Conservation (phyloP, 1,284 basidiomycete species). For the Mycosarcoma mackinlayi region DNA sequence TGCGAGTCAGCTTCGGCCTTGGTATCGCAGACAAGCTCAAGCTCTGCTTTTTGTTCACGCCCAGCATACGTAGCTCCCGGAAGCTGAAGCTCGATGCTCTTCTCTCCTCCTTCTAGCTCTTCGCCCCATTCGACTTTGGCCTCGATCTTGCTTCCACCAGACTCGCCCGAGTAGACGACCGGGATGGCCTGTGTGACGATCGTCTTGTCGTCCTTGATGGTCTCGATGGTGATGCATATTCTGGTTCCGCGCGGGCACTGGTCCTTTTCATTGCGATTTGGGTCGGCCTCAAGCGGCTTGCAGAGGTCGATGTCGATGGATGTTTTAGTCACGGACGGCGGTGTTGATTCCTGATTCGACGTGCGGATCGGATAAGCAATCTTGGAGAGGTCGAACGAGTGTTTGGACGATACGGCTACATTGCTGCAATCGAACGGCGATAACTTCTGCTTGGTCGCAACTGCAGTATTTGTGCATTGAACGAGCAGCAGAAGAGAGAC, state of each 20-base stretch:
- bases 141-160: slow-evolving; percentile 38
- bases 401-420: slow-evolving; percentile 34
- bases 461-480: not conserved
- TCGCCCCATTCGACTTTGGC: slow-evolving; percentile 44
- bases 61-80: slow-evolving; percentile 39
- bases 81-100: slow-evolving; percentile 42
- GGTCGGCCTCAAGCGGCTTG: slow-evolving; percentile 38
- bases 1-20: slow-evolving; percentile 39
- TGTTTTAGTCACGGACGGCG: slow-evolving; percentile 42
- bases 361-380: slow-evolving; percentile 47
- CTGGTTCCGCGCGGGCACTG: slow-evolving; percentile 52
- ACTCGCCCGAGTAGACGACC: slow-evolving; percentile 47
- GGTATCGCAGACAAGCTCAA: slow-evolving; percentile 50
- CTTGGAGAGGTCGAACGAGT: slow-evolving; percentile 43
- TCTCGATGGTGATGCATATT: slow-evolving; percentile 52
- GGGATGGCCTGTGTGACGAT: slow-evolving; percentile 52
- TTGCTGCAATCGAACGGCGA: slow-evolving; percentile 49
- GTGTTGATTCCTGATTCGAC: slow-evolving; percentile 41
- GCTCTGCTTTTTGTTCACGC: slow-evolving; percentile 39
- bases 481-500: slow-evolving; percentile 20
- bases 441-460: slow-evolving; percentile 34
- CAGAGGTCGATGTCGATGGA: slow-evolving; percentile 50
- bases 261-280: slow-evolving; percentile 34
- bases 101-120: slow-evolving; percentile 47
- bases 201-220: slow-evolving; percentile 46